A percentile compares a stretch with the other conserved stretches of the same genome.
Evolutionary conservation across 169 alveolate genomes (phyloP).

Genomic region (Plasmodium fragile): DNA sequence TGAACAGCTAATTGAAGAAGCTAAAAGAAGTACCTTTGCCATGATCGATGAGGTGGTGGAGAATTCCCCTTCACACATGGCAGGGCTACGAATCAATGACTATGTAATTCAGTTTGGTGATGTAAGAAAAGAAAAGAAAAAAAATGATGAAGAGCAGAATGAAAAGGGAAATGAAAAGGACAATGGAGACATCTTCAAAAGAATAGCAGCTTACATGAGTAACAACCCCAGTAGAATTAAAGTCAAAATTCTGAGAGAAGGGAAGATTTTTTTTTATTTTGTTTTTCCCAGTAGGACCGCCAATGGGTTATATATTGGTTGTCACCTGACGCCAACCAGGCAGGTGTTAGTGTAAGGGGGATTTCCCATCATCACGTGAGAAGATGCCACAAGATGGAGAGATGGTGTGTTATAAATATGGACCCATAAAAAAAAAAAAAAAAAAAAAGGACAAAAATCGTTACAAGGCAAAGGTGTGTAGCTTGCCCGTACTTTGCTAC

Average conservation of each 20-base stretch:
- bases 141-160: not conserved
- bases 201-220: constrained; percentile 13
- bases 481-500: not conserved
- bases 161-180: not conserved
- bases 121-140: constrained; percentile 10
- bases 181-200: not conserved
- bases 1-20: constrained; percentile 15
- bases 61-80: constrained; percentile 56
- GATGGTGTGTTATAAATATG: not conserved
- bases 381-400: not conserved
- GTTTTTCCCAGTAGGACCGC: constrained; percentile 32
- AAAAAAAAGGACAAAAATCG: not conserved
- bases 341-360: not conserved
- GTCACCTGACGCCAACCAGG: constrained; percentile 42
- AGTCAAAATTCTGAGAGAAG: constrained; percentile 52
- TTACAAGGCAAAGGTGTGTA: not conserved
- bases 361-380: not conserved
- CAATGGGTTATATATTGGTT: constrained; percentile 63
- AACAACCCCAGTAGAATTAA: constrained; percentile 28
- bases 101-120: constrained; percentile 37
- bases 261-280: not conserved
- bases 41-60: constrained; percentile 46
- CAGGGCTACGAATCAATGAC: constrained; percentile 51
- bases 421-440: no score
- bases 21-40: constrained; percentile 51